A percentile compares a stretch with the other conserved stretches of the same genome.
Conservation (phyloP, 495 filamentous ascomycete genomes). For the Penicillium bialowiezense region DNA sequence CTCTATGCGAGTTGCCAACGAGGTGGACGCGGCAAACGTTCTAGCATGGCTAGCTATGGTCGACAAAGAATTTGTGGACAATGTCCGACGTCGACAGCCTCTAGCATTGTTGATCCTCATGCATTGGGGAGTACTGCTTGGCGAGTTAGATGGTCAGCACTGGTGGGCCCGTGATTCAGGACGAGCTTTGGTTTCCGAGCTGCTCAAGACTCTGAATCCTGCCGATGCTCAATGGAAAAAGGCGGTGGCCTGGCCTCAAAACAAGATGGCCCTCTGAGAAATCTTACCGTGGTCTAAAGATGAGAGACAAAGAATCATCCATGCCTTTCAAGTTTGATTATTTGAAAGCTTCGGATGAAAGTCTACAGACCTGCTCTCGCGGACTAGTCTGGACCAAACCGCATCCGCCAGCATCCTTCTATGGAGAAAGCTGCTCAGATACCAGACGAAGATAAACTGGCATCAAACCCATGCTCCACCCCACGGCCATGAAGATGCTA, state of each 20-base stretch:
- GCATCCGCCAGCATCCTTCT: too few species aligned
- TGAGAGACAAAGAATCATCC: neutral
- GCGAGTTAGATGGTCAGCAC: constrained; percentile 29
- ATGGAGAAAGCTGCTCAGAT: too few species aligned
- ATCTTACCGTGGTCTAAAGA: neutral
- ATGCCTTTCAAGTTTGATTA: neutral
- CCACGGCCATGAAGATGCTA: too few species aligned
- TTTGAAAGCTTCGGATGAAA: neutral
- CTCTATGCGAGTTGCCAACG: constrained; percentile 21
- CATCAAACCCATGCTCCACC: too few species aligned
- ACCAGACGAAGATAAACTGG: too few species aligned
- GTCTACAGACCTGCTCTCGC: too few species aligned
- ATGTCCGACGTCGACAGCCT: constrained; percentile 29
- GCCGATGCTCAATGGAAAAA: constrained; percentile 22
- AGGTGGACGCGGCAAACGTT: constrained; percentile 26
- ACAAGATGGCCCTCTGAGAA: constrained; percentile 27
- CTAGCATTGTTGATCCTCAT: constrained; percentile 34
- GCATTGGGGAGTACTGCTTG: constrained; percentile 37
- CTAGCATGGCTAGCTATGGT: constrained; percentile 37
- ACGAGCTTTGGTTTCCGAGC: constrained; percentile 28
- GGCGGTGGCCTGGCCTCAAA: constrained; percentile 31
- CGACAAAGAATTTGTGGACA: constrained; percentile 35
- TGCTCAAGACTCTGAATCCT: constrained; percentile 18
- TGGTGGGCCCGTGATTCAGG: constrained; percentile 42
- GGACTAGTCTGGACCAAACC: too few species aligned